Evolutionary conservation across 176 grass and related monocot species (phyloP), one percentile per base, ranked within the genome.

Genomic region (Coix lacrymajobi): DNA sequence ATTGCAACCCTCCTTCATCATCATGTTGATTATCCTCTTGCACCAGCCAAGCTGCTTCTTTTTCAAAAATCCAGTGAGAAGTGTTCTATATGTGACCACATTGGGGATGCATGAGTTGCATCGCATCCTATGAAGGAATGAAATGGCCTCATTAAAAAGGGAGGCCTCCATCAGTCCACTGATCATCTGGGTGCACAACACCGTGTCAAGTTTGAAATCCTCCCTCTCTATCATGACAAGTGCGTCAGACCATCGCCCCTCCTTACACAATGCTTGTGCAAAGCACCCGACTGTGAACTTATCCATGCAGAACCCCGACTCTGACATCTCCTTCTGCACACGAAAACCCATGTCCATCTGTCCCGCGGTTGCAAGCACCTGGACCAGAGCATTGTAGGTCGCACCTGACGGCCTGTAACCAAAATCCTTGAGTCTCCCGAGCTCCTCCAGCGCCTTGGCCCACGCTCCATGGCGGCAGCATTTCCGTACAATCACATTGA

Each of bases 31-130:
- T 75, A 96, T 92, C 87, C 96, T 95, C 81, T 99, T 96, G 78
- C 96, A 99, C 96, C 96, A 99, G 45, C 96, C 96, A 84, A 99
- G 79, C 60, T 99, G 91, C 65, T 92, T 87, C 87, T 96, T 99
- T 62, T 89, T 92, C 54, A 99, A 56, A 84, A 99, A 94, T 28
- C 93, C 96, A 32, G 89, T 87, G 30, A 99, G 90, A 34, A 99
- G 72, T n/a, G 91, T 99, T 71, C 89, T 91, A 74, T 99, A 99
- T 0, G 93, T 99, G n/a, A 99, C 73, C 45, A 89, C 85, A 83
- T 99, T 99, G 11, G 96, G 96, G 58, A 99, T 62, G 68, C 83
- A 99, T 10, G 87, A 96, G 70, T 90, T 99, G 83, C 87, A 93
- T 36, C 91, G 69, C 96, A 99, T 96, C 81, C 91, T 96, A 71